These are phyloP conservation scores for Melanopsichium pennsylvanicum DNA, from an alignment of 1,284 basidiomycete species.

Conservation along the genomic window DNA sequence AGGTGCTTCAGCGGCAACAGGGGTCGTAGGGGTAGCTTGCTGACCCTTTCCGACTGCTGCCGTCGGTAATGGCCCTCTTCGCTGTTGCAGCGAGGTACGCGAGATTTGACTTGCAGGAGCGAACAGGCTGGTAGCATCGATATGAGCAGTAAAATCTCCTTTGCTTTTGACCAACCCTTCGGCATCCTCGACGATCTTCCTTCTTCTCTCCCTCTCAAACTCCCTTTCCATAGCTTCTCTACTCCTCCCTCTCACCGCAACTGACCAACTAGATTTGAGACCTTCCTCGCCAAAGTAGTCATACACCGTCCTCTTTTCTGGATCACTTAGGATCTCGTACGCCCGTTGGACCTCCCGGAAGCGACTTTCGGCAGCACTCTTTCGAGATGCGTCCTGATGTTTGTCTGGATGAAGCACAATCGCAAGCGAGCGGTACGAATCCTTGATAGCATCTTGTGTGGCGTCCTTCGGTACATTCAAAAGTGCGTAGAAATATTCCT, in stretches of 20 bases:
- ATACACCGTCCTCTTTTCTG: constrained; percentile 78
- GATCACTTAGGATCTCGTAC: constrained; percentile 76
- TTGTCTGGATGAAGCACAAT: constrained; percentile 86
- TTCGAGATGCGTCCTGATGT: constrained; percentile 73
- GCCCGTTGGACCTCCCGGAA: constrained; percentile 81
- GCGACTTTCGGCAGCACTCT: constrained; percentile 72
- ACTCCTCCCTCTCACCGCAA: constrained; percentile 68
- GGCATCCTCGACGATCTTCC: constrained; percentile 69
- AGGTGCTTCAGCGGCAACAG: too few relatives aligned
- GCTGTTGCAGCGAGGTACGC: constrained; percentile 71
- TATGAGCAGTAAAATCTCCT: constrained; percentile 66
- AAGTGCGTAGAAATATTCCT: constrained; percentile 63
- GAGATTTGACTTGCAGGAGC: constrained; percentile 78
- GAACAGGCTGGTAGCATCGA: constrained; percentile 62
- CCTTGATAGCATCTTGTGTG: constrained; percentile 75
- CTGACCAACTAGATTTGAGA: constrained; percentile 68
- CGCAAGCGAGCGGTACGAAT: constrained; percentile 76
- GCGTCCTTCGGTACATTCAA: constrained; percentile 76
- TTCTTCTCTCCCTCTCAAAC: constrained; percentile 68
- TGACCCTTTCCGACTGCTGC: too few relatives aligned
- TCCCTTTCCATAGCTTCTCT: constrained; percentile 71
- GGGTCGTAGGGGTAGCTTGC: too few relatives aligned
- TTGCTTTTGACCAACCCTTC: constrained; percentile 70
- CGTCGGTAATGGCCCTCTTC: constrained; percentile 69
- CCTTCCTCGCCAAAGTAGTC: constrained; percentile 77